A percentile compares a stretch with the other conserved stretches of the same genome.
These are phyloP conservation scores for Carnegiea gigantea DNA, from an alignment of 179 eudicot genomes.

Conservation along the genomic window DNA sequence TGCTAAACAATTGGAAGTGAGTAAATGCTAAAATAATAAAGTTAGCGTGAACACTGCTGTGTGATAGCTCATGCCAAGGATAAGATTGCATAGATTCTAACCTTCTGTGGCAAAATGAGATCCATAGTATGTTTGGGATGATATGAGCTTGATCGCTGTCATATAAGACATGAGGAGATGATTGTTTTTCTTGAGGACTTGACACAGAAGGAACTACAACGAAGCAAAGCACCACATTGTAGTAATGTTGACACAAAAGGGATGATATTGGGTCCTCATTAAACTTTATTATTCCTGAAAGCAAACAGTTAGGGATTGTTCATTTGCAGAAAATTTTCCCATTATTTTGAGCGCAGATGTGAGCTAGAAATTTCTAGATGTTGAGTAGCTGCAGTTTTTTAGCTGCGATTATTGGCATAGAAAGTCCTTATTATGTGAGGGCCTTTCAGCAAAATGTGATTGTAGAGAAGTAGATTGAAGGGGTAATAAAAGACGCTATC, in stretches of 20 bases:
- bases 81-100: background rate
- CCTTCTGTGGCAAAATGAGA: background rate
- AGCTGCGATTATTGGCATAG: background rate
- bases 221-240: background rate
- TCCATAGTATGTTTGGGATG: background rate
- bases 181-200: background rate
- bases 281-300: background rate
- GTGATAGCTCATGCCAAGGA: background rate
- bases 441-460: background rate
- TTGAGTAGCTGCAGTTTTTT: background rate
- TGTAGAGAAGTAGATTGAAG: background rate
- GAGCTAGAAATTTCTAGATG: background rate
- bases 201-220: background rate
- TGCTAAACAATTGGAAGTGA: background rate
- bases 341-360: background rate
- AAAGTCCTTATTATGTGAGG: constrained; percentile 1
- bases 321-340: background rate
- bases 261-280: background rate
- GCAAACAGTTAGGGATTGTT: background rate
- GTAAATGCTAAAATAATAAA: background rate
- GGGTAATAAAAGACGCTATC: background rate
- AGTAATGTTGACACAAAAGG: background rate
- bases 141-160: background rate
- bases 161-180: background rate
- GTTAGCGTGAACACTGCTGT: background rate